Conservation (phyloP, 2,329 filamentous ascomycete genomes). For the Penicillium psychrosexuale region DNA sequence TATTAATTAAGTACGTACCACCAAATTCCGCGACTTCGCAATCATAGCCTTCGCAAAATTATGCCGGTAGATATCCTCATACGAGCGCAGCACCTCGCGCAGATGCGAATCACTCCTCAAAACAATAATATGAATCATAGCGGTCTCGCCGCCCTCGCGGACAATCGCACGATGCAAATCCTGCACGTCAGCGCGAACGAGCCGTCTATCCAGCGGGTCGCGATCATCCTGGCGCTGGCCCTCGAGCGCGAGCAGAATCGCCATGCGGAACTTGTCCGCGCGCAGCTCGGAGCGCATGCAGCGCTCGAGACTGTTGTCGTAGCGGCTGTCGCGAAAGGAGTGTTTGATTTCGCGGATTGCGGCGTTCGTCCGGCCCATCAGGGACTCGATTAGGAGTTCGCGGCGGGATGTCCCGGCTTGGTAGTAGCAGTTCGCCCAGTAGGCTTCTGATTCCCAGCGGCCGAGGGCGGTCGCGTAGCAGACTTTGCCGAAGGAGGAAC, state of each 20-base stretch:
- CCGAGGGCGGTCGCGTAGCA: slow-evolving; percentile 88
- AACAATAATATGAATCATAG: slow-evolving; percentile 83
- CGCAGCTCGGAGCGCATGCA: slow-evolving; percentile 93
- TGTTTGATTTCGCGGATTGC: slow-evolving; percentile 86
- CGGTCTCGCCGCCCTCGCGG: slow-evolving; percentile 74
- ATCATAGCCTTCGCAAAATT: slow-evolving; percentile 90
- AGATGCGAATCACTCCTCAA: slow-evolving; percentile 77
- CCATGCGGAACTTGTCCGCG: slow-evolving; percentile 92
- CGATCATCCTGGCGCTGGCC: slow-evolving; percentile 79
- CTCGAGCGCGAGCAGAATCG: slow-evolving; percentile 78
- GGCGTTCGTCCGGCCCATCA: slow-evolving; percentile 86
- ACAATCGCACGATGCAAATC: slow-evolving; percentile 67
- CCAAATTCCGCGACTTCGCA: slow-evolving; percentile 83
- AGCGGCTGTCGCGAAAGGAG: slow-evolving; percentile 87
- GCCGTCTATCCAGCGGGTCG: slow-evolving; percentile 60
- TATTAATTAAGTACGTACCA: slow-evolving; percentile 57
- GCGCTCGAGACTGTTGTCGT: slow-evolving; percentile 71
- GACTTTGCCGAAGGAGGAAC: slow-evolving; percentile 71
- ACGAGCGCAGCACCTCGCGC: slow-evolving; percentile 71
- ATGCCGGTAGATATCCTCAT: slow-evolving; percentile 67
- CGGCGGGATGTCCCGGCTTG: slow-evolving; percentile 79
- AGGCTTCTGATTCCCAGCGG: slow-evolving; percentile 86
- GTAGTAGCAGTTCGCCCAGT: slow-evolving; percentile 99
- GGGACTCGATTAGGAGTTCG: slow-evolving; percentile 85
- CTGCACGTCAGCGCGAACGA: slow-evolving; percentile 69